phyloP scores from a whole-genome alignment of 1,139 yeast genomes.

The Schwanniomyces etchellsii region DNA sequence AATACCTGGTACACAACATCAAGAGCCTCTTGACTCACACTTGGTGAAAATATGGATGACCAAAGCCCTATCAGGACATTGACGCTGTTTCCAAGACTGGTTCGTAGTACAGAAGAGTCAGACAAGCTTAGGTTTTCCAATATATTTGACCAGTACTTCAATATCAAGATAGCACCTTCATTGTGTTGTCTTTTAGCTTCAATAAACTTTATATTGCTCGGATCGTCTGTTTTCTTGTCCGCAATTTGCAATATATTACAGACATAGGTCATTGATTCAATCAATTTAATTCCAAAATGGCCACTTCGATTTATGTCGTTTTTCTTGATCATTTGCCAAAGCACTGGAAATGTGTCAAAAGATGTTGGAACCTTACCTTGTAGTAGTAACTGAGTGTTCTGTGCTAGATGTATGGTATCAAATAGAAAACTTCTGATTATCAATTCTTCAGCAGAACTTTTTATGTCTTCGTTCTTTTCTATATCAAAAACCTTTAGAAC shows the following conservation, averaged over 20 bases:
- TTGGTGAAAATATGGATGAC: slow-evolving; percentile 63
- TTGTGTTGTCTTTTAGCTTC: slow-evolving; percentile 29
- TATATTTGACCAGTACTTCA: slow-evolving; percentile 17
- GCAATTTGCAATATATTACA: slow-evolving; percentile 34
- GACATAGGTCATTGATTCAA: slow-evolving; percentile 38
- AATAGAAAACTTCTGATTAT: slow-evolving; percentile 43
- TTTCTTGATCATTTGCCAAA: slow-evolving; percentile 41
- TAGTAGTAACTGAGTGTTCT: slow-evolving; percentile 42
- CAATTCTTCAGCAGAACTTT: slow-evolving; percentile 32
- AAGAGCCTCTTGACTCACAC: slow-evolving; percentile 61
- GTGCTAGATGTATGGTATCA: slow-evolving; percentile 54
- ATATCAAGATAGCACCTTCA: slow-evolving; percentile 20
- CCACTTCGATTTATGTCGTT: slow-evolving; percentile 34
- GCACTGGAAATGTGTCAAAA: slow-evolving; percentile 37
- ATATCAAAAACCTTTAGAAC: slow-evolving; percentile 15
- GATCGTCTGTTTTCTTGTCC: slow-evolving; percentile 18
- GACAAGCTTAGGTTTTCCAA: slow-evolving; percentile 33
- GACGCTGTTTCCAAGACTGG: slow-evolving; percentile 15
- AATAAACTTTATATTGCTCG: slow-evolving; percentile 13
- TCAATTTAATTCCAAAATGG: slow-evolving; percentile 31
- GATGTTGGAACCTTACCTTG: slow-evolving; percentile 33
- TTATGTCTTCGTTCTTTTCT: slow-evolving; percentile 2
- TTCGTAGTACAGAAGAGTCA: slow-evolving; percentile 39
- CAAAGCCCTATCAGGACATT: slow-evolving; percentile 50
- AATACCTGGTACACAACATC: slow-evolving; percentile 71